phyloP scores from a whole-genome alignment of 2,329 filamentous ascomycete genomes.

The Ophiostoma australiae region DNA sequence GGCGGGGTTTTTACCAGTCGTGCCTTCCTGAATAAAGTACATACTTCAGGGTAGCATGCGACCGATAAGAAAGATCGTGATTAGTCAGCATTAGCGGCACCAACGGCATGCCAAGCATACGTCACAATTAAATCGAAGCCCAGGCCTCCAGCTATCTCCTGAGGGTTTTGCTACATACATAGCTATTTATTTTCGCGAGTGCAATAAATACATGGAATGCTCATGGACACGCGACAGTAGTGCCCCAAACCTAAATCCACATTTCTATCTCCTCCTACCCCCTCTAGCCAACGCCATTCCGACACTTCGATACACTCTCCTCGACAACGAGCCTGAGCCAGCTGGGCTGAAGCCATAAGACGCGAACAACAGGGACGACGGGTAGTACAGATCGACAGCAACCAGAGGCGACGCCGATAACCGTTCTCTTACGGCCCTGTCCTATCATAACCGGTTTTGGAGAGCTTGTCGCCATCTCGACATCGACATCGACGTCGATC shows the following conservation, averaged over 20 bases:
- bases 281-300: not conserved
- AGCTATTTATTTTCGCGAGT: not conserved
- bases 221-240: not conserved
- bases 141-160: not conserved
- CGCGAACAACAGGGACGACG: not conserved
- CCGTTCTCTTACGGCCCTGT: not conserved
- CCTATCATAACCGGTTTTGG: not conserved
- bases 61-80: not conserved
- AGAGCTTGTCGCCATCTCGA: not conserved
- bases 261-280: not conserved
- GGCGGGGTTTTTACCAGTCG: constrained; percentile 3
- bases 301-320: not conserved
- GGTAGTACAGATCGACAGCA: not conserved
- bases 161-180: not conserved
- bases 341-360: not conserved
- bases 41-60: not conserved
- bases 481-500: not conserved
- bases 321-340: not conserved
- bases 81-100: constrained; percentile 6
- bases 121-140: constrained; percentile 7
- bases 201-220: not conserved
- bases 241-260: too few relatives aligned
- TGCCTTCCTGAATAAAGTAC: constrained; percentile 1
- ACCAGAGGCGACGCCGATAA: not conserved
- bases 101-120: not conserved